Evolutionary conservation across 306 rosid species (phyloP).

Genomic region (Calophaca sinica): DNA sequence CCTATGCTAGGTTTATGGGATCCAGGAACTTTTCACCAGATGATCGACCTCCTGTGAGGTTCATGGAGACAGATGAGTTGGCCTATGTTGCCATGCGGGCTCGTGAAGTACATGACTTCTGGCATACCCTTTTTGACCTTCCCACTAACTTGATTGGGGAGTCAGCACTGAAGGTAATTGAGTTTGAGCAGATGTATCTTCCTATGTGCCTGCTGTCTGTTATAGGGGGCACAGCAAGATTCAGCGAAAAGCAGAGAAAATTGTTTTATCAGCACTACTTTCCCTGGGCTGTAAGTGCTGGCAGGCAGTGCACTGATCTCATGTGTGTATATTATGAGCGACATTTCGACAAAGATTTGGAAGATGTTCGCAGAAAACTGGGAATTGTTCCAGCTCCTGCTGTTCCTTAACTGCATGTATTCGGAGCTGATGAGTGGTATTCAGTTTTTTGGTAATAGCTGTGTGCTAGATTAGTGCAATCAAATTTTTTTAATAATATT

Average conservation of each 20-base stretch:
- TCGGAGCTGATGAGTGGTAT: too few relatives aligned
- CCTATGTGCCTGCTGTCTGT: constrained; percentile 84
- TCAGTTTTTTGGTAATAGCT: not conserved
- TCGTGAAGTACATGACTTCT: constrained; percentile 94
- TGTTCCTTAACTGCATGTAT: constrained; percentile 46
- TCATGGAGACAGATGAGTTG: constrained; percentile 86
- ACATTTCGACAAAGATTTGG: constrained; percentile 84
- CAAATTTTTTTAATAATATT: not conserved
- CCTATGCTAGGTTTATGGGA: constrained; percentile 97
- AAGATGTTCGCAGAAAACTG: constrained; percentile 76
- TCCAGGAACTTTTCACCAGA: constrained; percentile 94
- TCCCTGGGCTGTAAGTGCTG: constrained; percentile 90
- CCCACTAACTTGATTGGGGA: constrained; percentile 94
- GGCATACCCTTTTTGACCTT: constrained; percentile 90
- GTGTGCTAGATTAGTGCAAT: not conserved
- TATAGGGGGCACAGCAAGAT: constrained; percentile 77
- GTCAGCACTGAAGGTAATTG: constrained; percentile 85
- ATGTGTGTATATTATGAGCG: constrained; percentile 86
- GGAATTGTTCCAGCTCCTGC: constrained; percentile 76
- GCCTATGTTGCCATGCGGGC: constrained; percentile 89
- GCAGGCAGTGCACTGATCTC: constrained; percentile 81
- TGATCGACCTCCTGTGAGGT: constrained; percentile 92
- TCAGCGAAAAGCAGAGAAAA: constrained; percentile 78
- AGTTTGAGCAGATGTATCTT: constrained; percentile 88
- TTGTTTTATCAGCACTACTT: constrained; percentile 83